phyloP scores from a whole-genome alignment of 2,329 filamentous ascomycete genomes.

The Phialemonium atrogriseum region DNA sequence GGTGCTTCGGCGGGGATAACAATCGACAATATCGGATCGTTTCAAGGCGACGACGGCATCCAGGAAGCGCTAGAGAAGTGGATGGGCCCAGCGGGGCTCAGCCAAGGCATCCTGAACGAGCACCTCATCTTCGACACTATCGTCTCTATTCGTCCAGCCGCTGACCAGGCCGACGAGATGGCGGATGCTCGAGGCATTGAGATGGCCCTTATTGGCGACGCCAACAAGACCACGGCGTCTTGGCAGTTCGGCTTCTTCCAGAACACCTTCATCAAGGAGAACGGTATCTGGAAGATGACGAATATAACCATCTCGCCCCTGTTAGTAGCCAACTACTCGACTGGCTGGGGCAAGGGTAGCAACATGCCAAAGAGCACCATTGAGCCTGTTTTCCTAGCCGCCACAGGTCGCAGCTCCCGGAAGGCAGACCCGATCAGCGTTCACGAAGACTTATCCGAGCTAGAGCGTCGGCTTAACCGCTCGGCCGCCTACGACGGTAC shows the following conservation, averaged over 20 bases:
- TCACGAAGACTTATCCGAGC: slow-evolving; percentile 3
- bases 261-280: slow-evolving; percentile 9
- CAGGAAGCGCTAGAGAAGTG: slow-evolving; percentile 5
- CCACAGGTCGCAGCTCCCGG: neutral
- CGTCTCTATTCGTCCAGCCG: slow-evolving; percentile 7
- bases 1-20: slow-evolving; percentile 6
- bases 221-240: slow-evolving; percentile 5
- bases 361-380: neutral
- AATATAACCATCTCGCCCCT: slow-evolving; percentile 7
- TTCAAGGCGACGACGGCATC: slow-evolving; percentile 4
- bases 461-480: slow-evolving; percentile 6
- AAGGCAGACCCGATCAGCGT: no score
- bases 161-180: slow-evolving; percentile 2
- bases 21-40: no score
- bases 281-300: slow-evolving; percentile 10
- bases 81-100: slow-evolving; percentile 11
- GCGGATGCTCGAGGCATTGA: slow-evolving; percentile 10
- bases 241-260: slow-evolving; percentile 11
- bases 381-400: slow-evolving; percentile 1
- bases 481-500: slow-evolving; percentile 11
- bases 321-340: slow-evolving; percentile 8
- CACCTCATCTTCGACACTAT: slow-evolving; percentile 10
- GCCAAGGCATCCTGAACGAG: slow-evolving; percentile 10
- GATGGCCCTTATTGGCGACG: slow-evolving; percentile 11
- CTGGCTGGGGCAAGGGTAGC: slow-evolving; percentile 10